Evolutionary conservation across 345 rosid species (phyloP).

Genomic region (Psidium guajava): DNA sequence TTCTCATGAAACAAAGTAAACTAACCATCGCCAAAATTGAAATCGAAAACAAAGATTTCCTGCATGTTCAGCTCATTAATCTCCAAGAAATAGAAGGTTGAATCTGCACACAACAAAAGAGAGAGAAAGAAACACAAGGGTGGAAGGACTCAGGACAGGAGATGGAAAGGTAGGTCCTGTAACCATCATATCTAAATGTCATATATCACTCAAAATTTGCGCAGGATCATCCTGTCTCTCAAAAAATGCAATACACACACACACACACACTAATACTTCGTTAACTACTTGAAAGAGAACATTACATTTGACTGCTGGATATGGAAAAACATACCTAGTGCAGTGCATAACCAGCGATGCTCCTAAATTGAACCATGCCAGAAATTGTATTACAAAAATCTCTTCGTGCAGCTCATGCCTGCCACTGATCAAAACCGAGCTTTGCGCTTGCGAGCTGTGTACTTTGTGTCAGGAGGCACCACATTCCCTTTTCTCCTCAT

Average conservation of each 20-base stretch:
- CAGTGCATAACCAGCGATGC: not conserved
- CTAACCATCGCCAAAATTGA: not conserved
- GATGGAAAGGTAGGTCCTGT: not conserved
- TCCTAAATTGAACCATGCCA: not conserved
- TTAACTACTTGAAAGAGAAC: not conserved
- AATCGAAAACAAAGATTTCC: not conserved
- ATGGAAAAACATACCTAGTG: not conserved
- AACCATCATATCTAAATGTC: not conserved
- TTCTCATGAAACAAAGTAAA: too few species aligned
- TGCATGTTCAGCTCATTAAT: not conserved
- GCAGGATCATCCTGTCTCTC: not conserved
- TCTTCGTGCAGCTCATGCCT: not conserved
- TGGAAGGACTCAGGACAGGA: not conserved
- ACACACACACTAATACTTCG: not conserved
- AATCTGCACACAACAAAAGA: not conserved
- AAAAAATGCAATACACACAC: not conserved
- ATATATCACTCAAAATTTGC: not conserved
- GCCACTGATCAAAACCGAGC: slow-evolving; percentile 37
- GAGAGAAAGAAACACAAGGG: not conserved
- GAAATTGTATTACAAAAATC: not conserved
- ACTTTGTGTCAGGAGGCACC: slow-evolving; percentile 72
- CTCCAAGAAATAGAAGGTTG: not conserved
- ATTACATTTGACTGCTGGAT: not conserved
- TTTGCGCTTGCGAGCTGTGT: slow-evolving; percentile 79
- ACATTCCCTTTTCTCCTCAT: slow-evolving; percentile 67